Percentiles rank a stretch among this genome's conserved stretches.
phyloP scores from a whole-genome alignment of 768 basidiomycete species.

The Chalciporus chontae region DNA sequence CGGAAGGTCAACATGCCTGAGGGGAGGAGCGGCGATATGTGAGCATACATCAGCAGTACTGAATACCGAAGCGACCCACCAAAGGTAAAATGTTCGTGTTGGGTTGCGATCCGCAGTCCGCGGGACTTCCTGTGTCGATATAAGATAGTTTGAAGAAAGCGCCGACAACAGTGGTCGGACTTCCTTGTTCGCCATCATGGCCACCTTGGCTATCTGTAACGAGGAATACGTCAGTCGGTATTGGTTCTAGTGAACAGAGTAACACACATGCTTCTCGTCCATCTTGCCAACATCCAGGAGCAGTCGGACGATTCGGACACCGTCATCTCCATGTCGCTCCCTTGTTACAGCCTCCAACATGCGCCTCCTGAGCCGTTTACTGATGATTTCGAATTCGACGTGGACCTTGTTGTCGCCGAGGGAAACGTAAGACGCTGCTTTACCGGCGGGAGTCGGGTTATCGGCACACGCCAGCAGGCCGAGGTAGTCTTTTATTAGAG shows the following conservation, averaged over 20 bases:
- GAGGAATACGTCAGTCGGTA: not conserved
- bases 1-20: slow-evolving; percentile 84
- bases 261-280: slow-evolving; percentile 86
- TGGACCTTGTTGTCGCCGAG: slow-evolving; percentile 67
- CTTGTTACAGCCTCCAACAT: slow-evolving; percentile 75
- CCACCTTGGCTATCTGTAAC: slow-evolving; percentile 82
- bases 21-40: not conserved
- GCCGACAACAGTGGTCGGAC: slow-evolving; percentile 77
- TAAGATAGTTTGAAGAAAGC: slow-evolving; percentile 75
- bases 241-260: not conserved
- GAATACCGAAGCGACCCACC: slow-evolving; percentile 44
- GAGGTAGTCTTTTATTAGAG: slow-evolving; percentile 76
- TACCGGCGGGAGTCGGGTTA: slow-evolving; percentile 73
- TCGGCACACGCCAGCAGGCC: slow-evolving; percentile 77
- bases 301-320: slow-evolving; percentile 77
- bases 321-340: slow-evolving; percentile 81
- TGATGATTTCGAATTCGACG: slow-evolving; percentile 76
- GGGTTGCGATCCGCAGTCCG: slow-evolving; percentile 89
- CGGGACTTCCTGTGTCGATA: slow-evolving; percentile 92
- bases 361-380: slow-evolving; percentile 59
- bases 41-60: not conserved
- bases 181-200: slow-evolving; percentile 89
- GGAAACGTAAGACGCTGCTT: slow-evolving; percentile 68
- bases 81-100: slow-evolving; percentile 85
- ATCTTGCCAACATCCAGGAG: slow-evolving; percentile 83